Evolutionary conservation across 176 grass and related monocot species (phyloP).

Genomic region (Urochloa ruziziensis): DNA sequence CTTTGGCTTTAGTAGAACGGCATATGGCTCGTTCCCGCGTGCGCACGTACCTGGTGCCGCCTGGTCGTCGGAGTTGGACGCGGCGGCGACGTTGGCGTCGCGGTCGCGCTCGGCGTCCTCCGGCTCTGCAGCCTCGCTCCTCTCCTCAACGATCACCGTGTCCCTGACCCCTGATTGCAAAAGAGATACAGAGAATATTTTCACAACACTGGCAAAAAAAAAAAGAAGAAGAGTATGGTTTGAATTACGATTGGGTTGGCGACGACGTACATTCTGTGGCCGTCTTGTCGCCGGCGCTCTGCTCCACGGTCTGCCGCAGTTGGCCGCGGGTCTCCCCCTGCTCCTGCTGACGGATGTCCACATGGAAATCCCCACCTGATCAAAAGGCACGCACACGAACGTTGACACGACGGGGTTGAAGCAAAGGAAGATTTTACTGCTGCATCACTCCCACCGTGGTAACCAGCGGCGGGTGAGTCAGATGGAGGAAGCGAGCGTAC

Average conservation of each 20-base stretch:
- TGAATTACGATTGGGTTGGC: neutral
- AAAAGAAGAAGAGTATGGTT: neutral
- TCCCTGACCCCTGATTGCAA: conserved; percentile 33
- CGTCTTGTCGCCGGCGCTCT: neutral
- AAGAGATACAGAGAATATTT: neutral
- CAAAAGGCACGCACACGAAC: neutral
- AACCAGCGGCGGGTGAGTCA: neutral
- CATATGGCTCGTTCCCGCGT: neutral
- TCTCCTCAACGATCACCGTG: conserved; percentile 34
- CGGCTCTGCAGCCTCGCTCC: neutral
- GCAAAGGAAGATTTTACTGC: neutral
- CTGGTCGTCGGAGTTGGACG: conserved; percentile 11
- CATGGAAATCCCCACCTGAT: conserved; percentile 32
- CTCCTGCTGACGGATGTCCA: conserved; percentile 29
- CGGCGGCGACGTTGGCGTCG: neutral
- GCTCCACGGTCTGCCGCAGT: neutral
- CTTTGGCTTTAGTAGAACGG: neutral
- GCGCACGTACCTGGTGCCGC: neutral
- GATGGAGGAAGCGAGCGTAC: neutral
- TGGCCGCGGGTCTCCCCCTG: neutral
- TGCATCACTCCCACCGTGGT: neutral
- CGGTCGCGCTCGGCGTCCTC: neutral
- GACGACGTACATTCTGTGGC: conserved; percentile 36
- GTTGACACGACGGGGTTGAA: neutral
- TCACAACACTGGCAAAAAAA: too few species aligned